Base-by-base conservation (phyloP, 73 alveolate genomes). In the Paramecium sonneborni region DNA sequence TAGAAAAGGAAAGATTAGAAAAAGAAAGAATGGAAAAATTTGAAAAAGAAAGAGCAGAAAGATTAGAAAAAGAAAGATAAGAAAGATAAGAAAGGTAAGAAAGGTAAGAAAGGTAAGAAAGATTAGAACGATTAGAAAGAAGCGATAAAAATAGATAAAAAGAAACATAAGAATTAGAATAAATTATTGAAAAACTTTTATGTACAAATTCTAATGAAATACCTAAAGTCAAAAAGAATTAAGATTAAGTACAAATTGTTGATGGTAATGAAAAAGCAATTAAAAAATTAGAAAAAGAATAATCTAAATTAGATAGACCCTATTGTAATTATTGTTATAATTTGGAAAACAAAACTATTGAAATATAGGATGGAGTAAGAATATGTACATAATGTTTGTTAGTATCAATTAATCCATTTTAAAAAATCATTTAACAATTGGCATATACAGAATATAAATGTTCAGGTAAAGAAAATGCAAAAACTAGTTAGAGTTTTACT, bases 311-410 rank as follows among this genome's bases (percentile, higher is more conserved):
- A 14, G 84, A 62, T 23, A 62, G 24, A 32, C 84, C 84, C 7
- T 24, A 5, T 14, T 62, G 84, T 9, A 62, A 32, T 30, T 62
- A 62, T 62, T 62, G 84, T 62, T 8, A 26, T 14, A 11, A 12
- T 28, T 2, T 28, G 7, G 44, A 62, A 23, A 32, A 21, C 6
- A 62, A 62, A 62, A 12, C 44, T 11, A 32, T 62, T 62, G 84
- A 62, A 62, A 30, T 62, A 1, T 62, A 26, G 12, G 84, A 62
- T 62, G 84, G 84, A 11, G 84, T 62, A 28, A 72, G 57, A 34
- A 72, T 72, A 28, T 79, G 90, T 46, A 24, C 44, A 37, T 20
- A 38, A 39, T 79, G 90, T 79, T 79, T 39, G 26, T 46, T 79
- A 30, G 70, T 38, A 20, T 21, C 32, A 1, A 43, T 79, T 39